Conservation (phyloP, 2,329 filamentous ascomycete genomes). For the Pseudocercospora musae region DNA sequence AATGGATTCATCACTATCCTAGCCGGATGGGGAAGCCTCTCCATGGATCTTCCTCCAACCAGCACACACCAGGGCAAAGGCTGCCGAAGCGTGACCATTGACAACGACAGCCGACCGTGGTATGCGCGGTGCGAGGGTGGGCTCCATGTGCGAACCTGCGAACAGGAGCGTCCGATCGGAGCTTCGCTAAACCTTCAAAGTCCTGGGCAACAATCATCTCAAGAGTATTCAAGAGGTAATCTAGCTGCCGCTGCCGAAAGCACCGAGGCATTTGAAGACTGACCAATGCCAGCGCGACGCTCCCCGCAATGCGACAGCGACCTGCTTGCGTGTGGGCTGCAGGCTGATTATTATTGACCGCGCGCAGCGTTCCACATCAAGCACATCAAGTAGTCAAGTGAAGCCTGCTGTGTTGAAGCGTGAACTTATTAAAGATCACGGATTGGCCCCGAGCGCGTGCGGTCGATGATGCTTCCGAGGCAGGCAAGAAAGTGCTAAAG, state of each 20-base stretch:
- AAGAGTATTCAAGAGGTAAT: neutral
- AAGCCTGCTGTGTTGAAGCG: no score
- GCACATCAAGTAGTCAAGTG: no score
- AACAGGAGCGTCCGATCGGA: neutral
- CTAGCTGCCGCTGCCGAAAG: neutral
- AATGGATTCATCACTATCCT: neutral
- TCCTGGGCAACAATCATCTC: neutral
- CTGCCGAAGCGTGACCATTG: neutral
- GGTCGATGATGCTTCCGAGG: neutral
- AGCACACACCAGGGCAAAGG: neutral
- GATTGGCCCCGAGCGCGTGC: neutral
- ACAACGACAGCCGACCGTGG: neutral
- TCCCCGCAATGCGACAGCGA: slow-evolving; percentile 1
- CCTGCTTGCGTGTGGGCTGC: neutral
- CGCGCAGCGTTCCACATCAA: neutral
- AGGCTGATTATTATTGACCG: no score
- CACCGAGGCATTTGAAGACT: neutral
- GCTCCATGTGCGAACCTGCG: neutral
- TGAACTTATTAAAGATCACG: neutral
- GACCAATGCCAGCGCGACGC: neutral
- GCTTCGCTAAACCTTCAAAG: neutral
- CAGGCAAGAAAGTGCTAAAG: neutral
- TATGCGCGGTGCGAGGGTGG: neutral
- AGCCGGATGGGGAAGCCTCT: neutral
- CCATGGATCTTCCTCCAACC: neutral